Conservation (phyloP, 768 basidiomycete species). For the Xerocomus brunneocitrinus region DNA sequence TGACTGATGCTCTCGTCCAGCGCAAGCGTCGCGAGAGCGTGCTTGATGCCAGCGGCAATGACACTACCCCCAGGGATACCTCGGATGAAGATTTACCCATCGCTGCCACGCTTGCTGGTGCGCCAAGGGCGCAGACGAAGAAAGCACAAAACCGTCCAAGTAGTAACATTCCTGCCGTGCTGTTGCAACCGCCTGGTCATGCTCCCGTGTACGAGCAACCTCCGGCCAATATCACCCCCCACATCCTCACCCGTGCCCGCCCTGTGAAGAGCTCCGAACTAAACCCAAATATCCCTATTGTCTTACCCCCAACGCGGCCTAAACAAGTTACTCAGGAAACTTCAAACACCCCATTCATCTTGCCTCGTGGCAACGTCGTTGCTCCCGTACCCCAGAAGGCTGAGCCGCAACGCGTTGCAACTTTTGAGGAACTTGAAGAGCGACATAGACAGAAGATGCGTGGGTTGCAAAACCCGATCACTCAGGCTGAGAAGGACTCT, state of each 20-base stretch:
- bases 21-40: slow-evolving; percentile 72
- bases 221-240: slow-evolving; percentile 15
- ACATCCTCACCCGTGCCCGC: slow-evolving; percentile 21
- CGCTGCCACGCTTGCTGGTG: slow-evolving; percentile 16
- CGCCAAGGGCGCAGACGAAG: slow-evolving; percentile 12
- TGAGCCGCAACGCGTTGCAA: slow-evolving; percentile 53
- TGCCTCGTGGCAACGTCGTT: slow-evolving; percentile 42
- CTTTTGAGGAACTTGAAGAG: slow-evolving; percentile 84
- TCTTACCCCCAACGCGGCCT: slow-evolving; percentile 26
- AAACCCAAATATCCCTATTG: slow-evolving; percentile 28
- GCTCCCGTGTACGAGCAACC: slow-evolving; percentile 26
- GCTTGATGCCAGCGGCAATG: slow-evolving; percentile 41
- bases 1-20: slow-evolving; percentile 66
- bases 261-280: slow-evolving; percentile 17
- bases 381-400: slow-evolving; percentile 47
- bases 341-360: slow-evolving; percentile 39
- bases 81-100: slow-evolving; percentile 36
- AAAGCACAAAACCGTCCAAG: slow-evolving; percentile 18
- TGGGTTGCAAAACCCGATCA: slow-evolving; percentile 78
- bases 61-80: slow-evolving; percentile 29
- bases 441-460: slow-evolving; percentile 82
- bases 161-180: slow-evolving; percentile 24
- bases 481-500: slow-evolving; percentile 72
- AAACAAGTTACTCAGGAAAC: slow-evolving; percentile 33
- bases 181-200: slow-evolving; percentile 29